These are phyloP conservation scores for Hypoxylon lienhwacheense DNA, from an alignment of 495 filamentous ascomycete genomes.

Conservation along the genomic window DNA sequence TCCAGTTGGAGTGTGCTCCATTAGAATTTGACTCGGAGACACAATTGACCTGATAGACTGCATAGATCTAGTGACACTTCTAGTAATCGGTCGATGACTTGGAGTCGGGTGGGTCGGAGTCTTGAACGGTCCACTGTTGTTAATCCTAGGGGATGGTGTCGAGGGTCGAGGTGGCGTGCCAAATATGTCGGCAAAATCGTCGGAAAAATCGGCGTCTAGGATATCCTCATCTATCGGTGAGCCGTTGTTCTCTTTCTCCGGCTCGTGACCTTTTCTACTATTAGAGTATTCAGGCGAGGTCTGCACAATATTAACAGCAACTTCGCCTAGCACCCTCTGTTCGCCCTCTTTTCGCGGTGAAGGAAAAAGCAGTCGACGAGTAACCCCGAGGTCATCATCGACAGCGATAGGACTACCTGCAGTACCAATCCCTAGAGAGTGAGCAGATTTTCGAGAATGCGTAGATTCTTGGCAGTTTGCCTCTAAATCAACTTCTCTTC, in stretches of 20 bases:
- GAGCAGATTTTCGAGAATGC: constrained; percentile 44
- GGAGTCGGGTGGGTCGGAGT: constrained; percentile 60
- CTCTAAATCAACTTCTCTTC: constrained; percentile 25
- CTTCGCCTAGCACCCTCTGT: constrained; percentile 60
- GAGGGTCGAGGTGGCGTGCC: constrained; percentile 55
- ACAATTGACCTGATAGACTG: constrained; percentile 43
- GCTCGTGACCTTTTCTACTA: constrained; percentile 39
- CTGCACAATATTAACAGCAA: constrained; percentile 59
- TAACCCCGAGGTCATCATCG: constrained; percentile 66
- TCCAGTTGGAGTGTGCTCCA: constrained; percentile 48
- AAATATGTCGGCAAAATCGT: constrained; percentile 64
- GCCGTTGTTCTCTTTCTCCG: constrained; percentile 47
- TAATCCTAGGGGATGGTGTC: constrained; percentile 63
- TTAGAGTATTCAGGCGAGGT: constrained; percentile 39
- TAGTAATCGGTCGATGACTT: constrained; percentile 58
- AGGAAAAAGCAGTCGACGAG: constrained; percentile 81
- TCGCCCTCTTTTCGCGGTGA: constrained; percentile 61
- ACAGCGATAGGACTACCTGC: constrained; percentile 64
- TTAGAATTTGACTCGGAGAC: constrained; percentile 41
- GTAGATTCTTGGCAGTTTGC: constrained; percentile 37
- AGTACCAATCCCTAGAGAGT: constrained; percentile 57
- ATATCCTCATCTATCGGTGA: constrained; percentile 23
- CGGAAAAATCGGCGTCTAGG: constrained; percentile 47
- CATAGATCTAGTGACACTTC: constrained; percentile 57
- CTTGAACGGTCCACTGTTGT: constrained; percentile 51